phyloP scores from a whole-genome alignment of 2,329 filamentous ascomycete genomes.

The Beauveria sp. region DNA sequence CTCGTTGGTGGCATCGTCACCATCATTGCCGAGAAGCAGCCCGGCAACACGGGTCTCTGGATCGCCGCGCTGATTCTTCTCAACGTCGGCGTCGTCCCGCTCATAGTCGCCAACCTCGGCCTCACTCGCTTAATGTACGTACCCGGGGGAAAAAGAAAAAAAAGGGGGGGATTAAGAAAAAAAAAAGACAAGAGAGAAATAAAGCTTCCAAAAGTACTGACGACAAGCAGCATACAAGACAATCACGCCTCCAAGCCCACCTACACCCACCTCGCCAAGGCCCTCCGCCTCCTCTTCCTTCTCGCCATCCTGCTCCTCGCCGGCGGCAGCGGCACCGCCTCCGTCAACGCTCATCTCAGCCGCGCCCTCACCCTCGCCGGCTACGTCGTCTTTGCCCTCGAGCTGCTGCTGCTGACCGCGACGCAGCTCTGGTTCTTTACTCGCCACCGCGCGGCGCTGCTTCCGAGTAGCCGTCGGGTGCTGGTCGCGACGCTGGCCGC shows the following conservation, averaged over 20 bases:
- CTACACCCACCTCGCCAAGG: constrained; percentile 13
- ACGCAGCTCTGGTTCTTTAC: constrained; percentile 15
- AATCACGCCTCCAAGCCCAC: constrained; percentile 17
- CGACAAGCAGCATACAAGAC: constrained; percentile 15
- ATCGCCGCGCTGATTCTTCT: constrained; percentile 21
- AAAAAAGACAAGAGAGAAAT: background rate
- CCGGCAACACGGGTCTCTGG: constrained; percentile 17
- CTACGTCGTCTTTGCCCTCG: constrained; percentile 17
- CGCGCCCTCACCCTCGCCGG: constrained; percentile 17
- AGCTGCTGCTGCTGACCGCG: constrained; percentile 14
- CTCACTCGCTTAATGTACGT: constrained; percentile 21
- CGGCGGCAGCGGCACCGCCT: constrained; percentile 17
- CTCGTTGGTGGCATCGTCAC: constrained; percentile 21
- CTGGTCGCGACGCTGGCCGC: constrained; percentile 16
- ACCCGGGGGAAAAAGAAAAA: too few relatives aligned
- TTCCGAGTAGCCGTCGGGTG: constrained; percentile 15
- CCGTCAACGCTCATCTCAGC: constrained; percentile 4
- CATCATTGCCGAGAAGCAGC: constrained; percentile 17
- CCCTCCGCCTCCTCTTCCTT: constrained; percentile 15
- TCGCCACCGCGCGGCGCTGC: background rate
- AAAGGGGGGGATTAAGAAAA: background rate
- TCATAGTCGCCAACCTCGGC: constrained; percentile 20
- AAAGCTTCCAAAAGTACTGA: background rate
- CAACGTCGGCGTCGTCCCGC: constrained; percentile 23
- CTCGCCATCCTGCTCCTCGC: constrained; percentile 15